Base-by-base conservation (phyloP, 129 eudicot species). In the Artemisia annua region DNA sequence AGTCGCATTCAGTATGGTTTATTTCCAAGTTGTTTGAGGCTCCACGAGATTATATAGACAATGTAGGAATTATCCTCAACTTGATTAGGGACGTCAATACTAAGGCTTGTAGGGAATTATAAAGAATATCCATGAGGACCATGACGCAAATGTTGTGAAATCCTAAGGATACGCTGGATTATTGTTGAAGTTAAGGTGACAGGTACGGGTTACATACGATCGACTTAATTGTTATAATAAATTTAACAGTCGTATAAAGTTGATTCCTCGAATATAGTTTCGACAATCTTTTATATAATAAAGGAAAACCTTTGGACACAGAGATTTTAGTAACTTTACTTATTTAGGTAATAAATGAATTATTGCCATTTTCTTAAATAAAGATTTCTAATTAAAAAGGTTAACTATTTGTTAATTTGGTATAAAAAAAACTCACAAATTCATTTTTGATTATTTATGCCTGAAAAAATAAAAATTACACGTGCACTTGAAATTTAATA, bases 91-190 rank as follows among this genome's bases (percentile, higher is more conserved):
- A 50, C 72, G 72, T 13, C 46, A 3, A 8, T 17, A 22, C 13
- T 58, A 4, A 67, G 72, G 17, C 8, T 56, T 57, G 13, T 32
- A 70, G 11, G 20, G 65, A 19, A 53, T 12, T 54, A 6, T 5
- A 1, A 48, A 49, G 72, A 67, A 67, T 67, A 67, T 67, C 60
- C 72, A 49, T 19, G 35, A 66, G 8, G 7, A 9, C 60, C 72
- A 49, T 12, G 35, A 66, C 16, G 10, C 11, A 56, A 56, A 56
- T 56, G 62, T 56, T 56, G 62, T 56, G 11, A 18, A 57, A 18
- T 57, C 63, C 63, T 57, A 57, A 18, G 63, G 28, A 3, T 57
- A 57, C 63, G 63, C 63, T 19, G 63, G 63, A 57, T 57, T 57
- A 19, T 57, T 57, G 26, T 16, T 16, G n/a, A 57, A 16, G 28